Conservation (phyloP, 768 basidiomycete species). For the Tremella mesenterica region DNA sequence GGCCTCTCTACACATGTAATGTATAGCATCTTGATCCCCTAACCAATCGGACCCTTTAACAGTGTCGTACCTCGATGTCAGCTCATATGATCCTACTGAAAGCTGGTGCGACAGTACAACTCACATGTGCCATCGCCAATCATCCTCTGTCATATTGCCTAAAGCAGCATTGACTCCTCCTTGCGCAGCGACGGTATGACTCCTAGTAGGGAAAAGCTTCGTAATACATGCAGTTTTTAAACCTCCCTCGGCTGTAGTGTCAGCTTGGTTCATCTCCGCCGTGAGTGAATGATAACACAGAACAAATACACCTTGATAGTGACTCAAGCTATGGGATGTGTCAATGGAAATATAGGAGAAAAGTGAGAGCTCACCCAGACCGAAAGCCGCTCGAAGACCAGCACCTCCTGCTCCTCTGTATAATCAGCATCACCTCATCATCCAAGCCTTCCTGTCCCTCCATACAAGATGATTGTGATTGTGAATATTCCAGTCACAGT, state of each 20-base stretch:
- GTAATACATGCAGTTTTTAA: conserved; percentile 99
- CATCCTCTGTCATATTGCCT: conserved; percentile 96
- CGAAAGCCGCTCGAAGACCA: conserved; percentile 94
- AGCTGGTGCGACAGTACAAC: no score
- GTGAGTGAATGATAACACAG: conserved; percentile 2
- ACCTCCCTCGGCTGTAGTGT: conserved; percentile 71
- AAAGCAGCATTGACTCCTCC: conserved; percentile 82
- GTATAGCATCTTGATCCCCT: conserved; percentile 98
- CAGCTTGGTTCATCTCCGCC: not conserved
- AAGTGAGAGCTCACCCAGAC: conserved; percentile 50
- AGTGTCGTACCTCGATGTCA: conserved; percentile 44
- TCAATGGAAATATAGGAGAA: not conserved
- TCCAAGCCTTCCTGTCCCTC: not conserved
- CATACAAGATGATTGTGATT: no score
- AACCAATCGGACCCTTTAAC: conserved; percentile 99
- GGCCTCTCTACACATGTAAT: conserved; percentile 99
- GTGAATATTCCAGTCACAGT: no score
- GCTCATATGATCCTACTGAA: not conserved
- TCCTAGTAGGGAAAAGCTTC: conserved; percentile 95
- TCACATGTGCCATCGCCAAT: conserved; percentile 98
- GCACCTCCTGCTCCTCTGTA: conserved; percentile 92
- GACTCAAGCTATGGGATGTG: not conserved
- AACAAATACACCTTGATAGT: not conserved
- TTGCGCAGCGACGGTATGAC: conserved; percentile 98
- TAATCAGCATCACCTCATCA: conserved; percentile 10